phyloP scores from a whole-genome alignment of 345 rosid species.

The Gossypium longicalyx region DNA sequence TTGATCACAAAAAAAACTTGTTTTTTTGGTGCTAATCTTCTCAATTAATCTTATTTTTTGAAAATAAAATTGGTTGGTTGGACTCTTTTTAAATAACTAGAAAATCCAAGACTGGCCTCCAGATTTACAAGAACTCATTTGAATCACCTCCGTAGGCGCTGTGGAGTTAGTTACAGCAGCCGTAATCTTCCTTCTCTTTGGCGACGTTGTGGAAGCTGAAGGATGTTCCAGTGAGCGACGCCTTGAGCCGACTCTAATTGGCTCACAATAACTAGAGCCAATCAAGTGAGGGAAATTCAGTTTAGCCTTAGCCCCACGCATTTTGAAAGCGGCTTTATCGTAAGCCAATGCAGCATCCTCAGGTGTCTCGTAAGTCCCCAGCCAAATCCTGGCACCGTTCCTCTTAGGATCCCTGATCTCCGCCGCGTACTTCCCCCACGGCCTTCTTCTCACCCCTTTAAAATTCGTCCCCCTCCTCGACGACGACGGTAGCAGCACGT shows the following conservation, averaged over 20 bases:
- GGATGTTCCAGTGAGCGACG: slow-evolving; percentile 28
- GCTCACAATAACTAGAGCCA: slow-evolving; percentile 33
- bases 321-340: slow-evolving; percentile 51
- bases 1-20: no score
- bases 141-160: slow-evolving; percentile 1
- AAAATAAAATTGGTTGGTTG: background rate
- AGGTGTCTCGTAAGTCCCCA: slow-evolving; percentile 59
- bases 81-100: background rate
- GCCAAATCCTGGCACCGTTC: slow-evolving; percentile 66
- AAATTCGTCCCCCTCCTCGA: slow-evolving; percentile 4
- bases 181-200: slow-evolving; percentile 8
- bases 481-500: background rate
- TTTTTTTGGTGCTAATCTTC: background rate
- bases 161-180: background rate
- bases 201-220: background rate
- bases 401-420: slow-evolving; percentile 65
- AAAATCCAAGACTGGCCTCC: slow-evolving; percentile 2
- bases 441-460: slow-evolving; percentile 41
- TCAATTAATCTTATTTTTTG: background rate
- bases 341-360: slow-evolving; percentile 67
- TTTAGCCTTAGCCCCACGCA: slow-evolving; percentile 52
- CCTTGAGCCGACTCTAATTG: slow-evolving; percentile 41
- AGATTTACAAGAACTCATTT: slow-evolving; percentile 1
- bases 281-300: slow-evolving; percentile 56
- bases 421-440: slow-evolving; percentile 73